These are phyloP conservation scores for Syzygium syzygioides DNA, from an alignment of 441 rosid species.

Conservation along the genomic window DNA sequence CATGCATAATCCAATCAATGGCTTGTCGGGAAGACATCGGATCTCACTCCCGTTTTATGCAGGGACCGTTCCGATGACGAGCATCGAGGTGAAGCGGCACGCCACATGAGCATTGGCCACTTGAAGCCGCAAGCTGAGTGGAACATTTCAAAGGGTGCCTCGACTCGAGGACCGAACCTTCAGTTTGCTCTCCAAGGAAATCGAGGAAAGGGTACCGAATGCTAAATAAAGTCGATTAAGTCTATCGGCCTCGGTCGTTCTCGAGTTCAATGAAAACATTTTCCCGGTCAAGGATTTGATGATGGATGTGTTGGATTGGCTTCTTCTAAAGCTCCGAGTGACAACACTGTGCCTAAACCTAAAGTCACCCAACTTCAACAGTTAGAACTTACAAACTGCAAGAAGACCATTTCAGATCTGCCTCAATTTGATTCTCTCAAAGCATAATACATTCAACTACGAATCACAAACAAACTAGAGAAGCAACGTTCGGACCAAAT, in stretches of 20 bases:
- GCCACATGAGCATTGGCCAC: slow-evolving; percentile 1
- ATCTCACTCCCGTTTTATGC: not conserved
- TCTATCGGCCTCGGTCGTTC: not conserved
- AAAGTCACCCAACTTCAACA: no score
- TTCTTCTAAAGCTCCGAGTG: no score
- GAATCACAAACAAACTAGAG: no score
- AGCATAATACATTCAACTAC: no score
- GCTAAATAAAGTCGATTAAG: not conserved
- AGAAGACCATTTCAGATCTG: no score
- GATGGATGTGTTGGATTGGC: no score
- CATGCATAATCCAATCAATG: not conserved
- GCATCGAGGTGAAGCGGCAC: not conserved
- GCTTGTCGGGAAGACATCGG: not conserved
- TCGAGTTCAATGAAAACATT: not conserved
- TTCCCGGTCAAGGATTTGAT: not conserved
- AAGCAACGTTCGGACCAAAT: no score
- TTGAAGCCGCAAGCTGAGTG: not conserved
- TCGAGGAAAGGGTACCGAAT: not conserved
- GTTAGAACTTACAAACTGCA: no score
- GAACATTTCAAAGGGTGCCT: not conserved
- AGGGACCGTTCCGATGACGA: not conserved
- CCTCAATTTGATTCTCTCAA: no score
- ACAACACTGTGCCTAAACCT: no score
- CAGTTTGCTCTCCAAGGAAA: not conserved
- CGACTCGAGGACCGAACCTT: not conserved